Evolutionary conservation across 306 rosid genomes (phyloP).

Genomic region (Delonix regia): DNA sequence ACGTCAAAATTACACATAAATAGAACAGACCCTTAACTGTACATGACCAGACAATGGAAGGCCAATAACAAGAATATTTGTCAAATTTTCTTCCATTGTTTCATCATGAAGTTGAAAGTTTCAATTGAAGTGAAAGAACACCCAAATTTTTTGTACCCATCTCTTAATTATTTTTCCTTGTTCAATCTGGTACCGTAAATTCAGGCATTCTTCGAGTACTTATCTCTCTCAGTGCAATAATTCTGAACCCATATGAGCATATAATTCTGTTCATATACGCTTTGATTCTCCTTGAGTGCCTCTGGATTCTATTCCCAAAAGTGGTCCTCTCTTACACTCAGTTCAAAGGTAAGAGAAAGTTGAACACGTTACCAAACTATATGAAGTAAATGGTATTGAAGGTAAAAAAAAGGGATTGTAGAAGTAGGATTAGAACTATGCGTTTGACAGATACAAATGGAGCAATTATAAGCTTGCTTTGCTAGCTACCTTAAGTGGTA

Average conservation of each 20-base stretch:
- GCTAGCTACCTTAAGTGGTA: slow-evolving; percentile 39
- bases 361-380: slow-evolving; percentile 12
- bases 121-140: neutral
- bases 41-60: neutral
- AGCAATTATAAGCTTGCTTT: slow-evolving; percentile 43
- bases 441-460: slow-evolving; percentile 29
- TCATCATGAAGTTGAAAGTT: neutral
- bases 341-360: slow-evolving; percentile 28
- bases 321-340: slow-evolving; percentile 41
- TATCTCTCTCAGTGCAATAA: slow-evolving; percentile 6
- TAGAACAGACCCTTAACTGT: neutral
- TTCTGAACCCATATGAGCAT: slow-evolving; percentile 26
- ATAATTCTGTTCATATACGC: slow-evolving; percentile 14
- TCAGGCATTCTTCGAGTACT: slow-evolving; percentile 12
- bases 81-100: neutral
- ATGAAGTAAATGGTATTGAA: slow-evolving; percentile 36
- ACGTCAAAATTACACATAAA: too few relatives aligned
- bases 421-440: slow-evolving; percentile 17
- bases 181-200: slow-evolving; percentile 3
- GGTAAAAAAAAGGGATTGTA: slow-evolving; percentile 11
- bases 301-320: slow-evolving; percentile 25
- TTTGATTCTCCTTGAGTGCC: slow-evolving; percentile 29
- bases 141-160: neutral
- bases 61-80: neutral
- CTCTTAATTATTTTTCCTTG: neutral